Base-by-base conservation (phyloP, 2,329 filamentous ascomycete species). In the Neonectria ditissima region DNA sequence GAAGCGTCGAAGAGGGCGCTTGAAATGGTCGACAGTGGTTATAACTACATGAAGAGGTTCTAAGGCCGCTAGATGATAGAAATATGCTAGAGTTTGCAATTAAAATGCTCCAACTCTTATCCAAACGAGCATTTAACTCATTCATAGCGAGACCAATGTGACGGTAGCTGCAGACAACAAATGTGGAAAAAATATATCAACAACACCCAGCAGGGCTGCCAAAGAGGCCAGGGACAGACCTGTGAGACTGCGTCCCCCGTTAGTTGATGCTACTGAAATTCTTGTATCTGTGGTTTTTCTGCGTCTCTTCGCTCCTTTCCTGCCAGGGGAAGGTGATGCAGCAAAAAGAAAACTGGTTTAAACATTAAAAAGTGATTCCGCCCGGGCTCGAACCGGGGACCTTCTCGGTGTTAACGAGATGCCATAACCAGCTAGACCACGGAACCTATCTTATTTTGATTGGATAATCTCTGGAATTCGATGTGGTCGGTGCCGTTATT, bases 1-100 rank as follows among this genome's bases (percentile, higher is more conserved):
- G 82, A 85, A 63, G 78, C 79, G 24, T 91, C 85, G 0, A 81
- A 78, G 73, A 73, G 74, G 24, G 85, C 82, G 0, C 67, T 90
- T 0, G 77, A 82, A 8, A 73, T 86, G 78, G 57, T 70, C 1
- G 58, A 73, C 13, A 51, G 24, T 0, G 62, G 60, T 2, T 74
- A 74, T 24, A 70, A 71, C 53, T 73, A 73, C 41, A 63, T 58
- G n/a, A 73, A 71, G 37, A 53, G 69, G 14, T 59, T 37, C 6
- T 37, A 20, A 26, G 11, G 7, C 14, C 16, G 6, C 6, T 4
- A 37, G 14, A 6, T 5, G 34, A 7, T 37, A 37, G 34, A 34
- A 5, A 34, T 5, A 34, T 16, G 32, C 16, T 37, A 2, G 13
- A 6, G 11, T 11, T 11, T 32, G 34, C 1, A n/a, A 20, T 20